These are phyloP conservation scores for Oryza longistaminata DNA, from an alignment of 176 grass and related monocot genomes.

Conservation along the genomic window DNA sequence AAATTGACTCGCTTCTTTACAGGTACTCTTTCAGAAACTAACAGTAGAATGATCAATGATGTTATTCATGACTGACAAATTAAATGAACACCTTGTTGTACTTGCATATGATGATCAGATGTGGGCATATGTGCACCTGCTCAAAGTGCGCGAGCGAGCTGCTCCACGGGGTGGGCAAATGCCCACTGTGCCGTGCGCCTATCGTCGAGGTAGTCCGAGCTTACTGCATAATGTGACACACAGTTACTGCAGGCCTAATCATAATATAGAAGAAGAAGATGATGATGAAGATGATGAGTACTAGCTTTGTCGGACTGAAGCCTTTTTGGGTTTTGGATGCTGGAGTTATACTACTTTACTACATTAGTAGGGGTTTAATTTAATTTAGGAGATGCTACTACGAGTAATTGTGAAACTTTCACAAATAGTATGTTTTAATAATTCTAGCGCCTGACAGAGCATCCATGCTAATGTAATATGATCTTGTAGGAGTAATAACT, in stretches of 20 bases:
- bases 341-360: background rate
- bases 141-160: conserved; percentile 76
- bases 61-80: background rate
- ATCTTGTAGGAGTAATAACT: background rate
- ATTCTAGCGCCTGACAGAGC: conserved; percentile 9
- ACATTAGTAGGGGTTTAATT: background rate
- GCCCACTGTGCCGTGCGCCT: conserved; percentile 87
- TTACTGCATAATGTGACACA: conserved; percentile 68
- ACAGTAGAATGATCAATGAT: conserved; percentile 1
- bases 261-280: background rate
- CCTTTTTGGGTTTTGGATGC: conserved; percentile 20
- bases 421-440: background rate
- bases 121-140: conserved; percentile 95
- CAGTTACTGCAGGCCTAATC: background rate
- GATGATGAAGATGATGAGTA: background rate
- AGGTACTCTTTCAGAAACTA: conserved; percentile 30
- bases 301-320: conserved; percentile 11
- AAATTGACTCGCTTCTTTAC: conserved; percentile 91
- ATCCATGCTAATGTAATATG: conserved; percentile 22
- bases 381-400: background rate
- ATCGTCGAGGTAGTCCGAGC: conserved; percentile 81
- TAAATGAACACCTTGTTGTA: background rate
- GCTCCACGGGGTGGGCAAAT: conserved; percentile 59
- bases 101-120: conserved; percentile 36
- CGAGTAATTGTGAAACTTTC: background rate